Percentiles rank a stretch among this genome's conserved stretches.
Conservation (phyloP, 371 early-diverging fungal species). For the Mucor racemosus region DNA sequence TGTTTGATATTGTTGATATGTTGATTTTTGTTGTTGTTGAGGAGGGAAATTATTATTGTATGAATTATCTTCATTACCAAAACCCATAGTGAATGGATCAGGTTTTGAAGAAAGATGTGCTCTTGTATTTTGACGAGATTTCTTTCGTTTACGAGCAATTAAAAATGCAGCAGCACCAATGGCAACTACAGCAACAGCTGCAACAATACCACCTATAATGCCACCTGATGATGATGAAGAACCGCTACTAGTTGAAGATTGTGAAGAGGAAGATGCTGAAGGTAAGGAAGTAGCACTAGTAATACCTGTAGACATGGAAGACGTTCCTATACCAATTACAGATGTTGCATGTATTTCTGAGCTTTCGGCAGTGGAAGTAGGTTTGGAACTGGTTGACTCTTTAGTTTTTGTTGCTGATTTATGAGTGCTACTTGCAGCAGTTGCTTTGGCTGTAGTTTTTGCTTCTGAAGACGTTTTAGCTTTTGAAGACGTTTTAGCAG, state of each 20-base stretch:
- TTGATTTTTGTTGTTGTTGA: slow-evolving; percentile 6
- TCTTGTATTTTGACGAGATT: slow-evolving; percentile 24
- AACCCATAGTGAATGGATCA: slow-evolving; percentile 34
- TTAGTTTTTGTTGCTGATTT: background rate
- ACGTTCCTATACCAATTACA: slow-evolving; percentile 1
- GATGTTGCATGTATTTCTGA: slow-evolving; percentile 5
- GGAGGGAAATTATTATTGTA: slow-evolving; percentile 2
- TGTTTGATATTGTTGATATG: background rate
- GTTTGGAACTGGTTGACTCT: background rate
- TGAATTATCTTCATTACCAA: slow-evolving; percentile 14
- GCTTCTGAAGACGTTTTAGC: background rate
- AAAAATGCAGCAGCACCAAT: slow-evolving; percentile 34
- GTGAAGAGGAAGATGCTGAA: background rate
- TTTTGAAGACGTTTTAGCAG: background rate
- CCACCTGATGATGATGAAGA: slow-evolving; percentile 6
- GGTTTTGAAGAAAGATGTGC: slow-evolving; percentile 7
- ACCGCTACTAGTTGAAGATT: background rate
- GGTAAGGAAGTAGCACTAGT: background rate
- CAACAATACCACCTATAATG: slow-evolving; percentile 41
- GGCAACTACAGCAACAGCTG: slow-evolving; percentile 28
- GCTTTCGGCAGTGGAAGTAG: background rate
- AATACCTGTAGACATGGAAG: background rate
- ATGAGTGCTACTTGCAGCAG: background rate
- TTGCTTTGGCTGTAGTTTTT: background rate
- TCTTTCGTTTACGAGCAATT: slow-evolving; percentile 29